A percentile compares a stretch with the other conserved stretches of the same genome.
Conservation (phyloP, 805 yeast genomes). For the Wickerhamiella kurtzmanii region DNA sequence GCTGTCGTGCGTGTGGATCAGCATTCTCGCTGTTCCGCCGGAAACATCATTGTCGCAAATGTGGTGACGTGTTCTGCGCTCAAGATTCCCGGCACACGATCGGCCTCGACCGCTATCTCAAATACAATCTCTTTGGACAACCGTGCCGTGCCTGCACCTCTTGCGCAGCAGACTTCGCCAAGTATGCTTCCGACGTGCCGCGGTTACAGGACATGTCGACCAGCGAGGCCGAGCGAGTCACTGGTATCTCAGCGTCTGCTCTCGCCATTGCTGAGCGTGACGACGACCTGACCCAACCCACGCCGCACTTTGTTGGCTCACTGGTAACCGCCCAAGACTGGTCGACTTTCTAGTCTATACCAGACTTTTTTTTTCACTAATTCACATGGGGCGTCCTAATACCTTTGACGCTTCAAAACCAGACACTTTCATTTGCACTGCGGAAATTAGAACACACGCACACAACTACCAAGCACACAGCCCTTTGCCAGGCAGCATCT, state of each 20-base stretch:
- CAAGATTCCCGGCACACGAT: conserved; percentile 47
- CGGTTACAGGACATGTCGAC: conserved; percentile 12
- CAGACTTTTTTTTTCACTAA: neutral
- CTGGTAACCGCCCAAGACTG: conserved; percentile 12
- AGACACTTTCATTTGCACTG: too few species aligned
- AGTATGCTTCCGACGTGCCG: conserved; percentile 29
- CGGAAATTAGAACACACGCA: too few species aligned
- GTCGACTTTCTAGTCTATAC: conserved; percentile 13
- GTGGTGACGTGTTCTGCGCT: conserved; percentile 70
- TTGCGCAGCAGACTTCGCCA: conserved; percentile 50
- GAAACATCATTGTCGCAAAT: conserved; percentile 72
- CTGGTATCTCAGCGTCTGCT: neutral
- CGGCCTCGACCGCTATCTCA: conserved; percentile 36
- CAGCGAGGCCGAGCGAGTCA: neutral
- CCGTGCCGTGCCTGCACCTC: conserved; percentile 56
- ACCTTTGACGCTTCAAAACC: too few species aligned
- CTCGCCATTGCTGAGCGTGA: neutral
- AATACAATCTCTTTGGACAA: conserved; percentile 52
- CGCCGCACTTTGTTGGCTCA: neutral
- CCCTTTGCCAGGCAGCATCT: too few species aligned
- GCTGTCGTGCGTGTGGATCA: conserved; percentile 57
- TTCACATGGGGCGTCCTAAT: too few species aligned
- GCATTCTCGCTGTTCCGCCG: conserved; percentile 66
- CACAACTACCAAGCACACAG: too few species aligned
- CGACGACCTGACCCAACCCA: conserved; percentile 8